A percentile compares a stretch with the other conserved stretches of the same genome.
Evolutionary conservation across 768 basidiomycete genomes (phyloP).

Genomic region (Harrya chromipes): DNA sequence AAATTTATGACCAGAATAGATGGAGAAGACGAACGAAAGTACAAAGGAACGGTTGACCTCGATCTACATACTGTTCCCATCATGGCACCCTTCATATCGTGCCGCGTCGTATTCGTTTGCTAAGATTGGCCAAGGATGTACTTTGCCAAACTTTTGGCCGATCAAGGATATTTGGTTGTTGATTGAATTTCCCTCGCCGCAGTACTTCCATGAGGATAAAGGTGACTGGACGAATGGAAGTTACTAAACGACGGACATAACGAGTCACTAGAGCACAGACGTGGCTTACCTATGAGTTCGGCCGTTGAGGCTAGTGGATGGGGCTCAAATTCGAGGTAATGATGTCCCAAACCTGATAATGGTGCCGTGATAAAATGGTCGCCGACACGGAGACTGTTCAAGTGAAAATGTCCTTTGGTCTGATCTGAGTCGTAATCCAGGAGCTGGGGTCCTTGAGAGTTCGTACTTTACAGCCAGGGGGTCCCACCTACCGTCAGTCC

Average conservation of each 20-base stretch:
- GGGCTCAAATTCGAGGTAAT: slow-evolving; percentile 53
- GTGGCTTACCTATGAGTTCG: slow-evolving; percentile 47
- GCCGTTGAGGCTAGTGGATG: slow-evolving; percentile 48
- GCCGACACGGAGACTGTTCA: slow-evolving; percentile 47
- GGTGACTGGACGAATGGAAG: slow-evolving; percentile 38
- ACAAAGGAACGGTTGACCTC: neutral
- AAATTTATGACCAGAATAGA: neutral
- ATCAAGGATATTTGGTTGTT: slow-evolving; percentile 46
- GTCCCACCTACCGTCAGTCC: slow-evolving; percentile 45
- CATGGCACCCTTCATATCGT: slow-evolving; percentile 20
- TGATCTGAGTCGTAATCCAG: slow-evolving; percentile 51
- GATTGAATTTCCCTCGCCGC: slow-evolving; percentile 54
- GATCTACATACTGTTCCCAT: neutral
- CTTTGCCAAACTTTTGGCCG: slow-evolving; percentile 47
- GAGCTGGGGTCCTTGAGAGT: slow-evolving; percentile 35
- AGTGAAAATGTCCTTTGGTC: slow-evolving; percentile 49
- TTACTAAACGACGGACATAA: slow-evolving; percentile 10
- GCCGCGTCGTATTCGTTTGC: slow-evolving; percentile 33
- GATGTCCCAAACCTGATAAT: slow-evolving; percentile 51
- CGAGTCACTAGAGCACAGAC: neutral
- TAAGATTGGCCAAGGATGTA: slow-evolving; percentile 24
- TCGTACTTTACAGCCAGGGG: neutral
- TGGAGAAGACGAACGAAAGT: slow-evolving; percentile 4
- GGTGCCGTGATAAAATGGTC: slow-evolving; percentile 47
- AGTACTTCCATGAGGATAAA: slow-evolving; percentile 65